phyloP scores from a whole-genome alignment of 1,139 yeast genomes.

The Suhomyces ambrosiae region DNA sequence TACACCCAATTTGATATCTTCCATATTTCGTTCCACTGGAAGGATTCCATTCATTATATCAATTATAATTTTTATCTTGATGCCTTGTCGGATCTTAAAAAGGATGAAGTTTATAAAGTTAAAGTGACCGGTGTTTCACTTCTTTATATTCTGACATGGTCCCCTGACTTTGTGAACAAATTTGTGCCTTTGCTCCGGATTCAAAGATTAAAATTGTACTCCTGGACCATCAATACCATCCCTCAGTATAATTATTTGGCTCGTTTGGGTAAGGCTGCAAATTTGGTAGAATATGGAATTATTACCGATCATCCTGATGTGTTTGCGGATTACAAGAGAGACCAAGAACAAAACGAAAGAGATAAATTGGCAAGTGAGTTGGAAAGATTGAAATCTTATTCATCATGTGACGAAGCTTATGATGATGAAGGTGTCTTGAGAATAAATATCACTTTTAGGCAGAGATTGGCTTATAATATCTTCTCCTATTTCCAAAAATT shows the following conservation, averaged over 20 bases:
- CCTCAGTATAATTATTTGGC: conserved; percentile 49
- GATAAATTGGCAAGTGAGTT: conserved; percentile 13
- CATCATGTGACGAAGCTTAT: conserved; percentile 12
- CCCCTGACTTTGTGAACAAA: conserved; percentile 34
- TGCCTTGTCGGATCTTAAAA: conserved; percentile 19
- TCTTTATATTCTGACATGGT: conserved; percentile 45
- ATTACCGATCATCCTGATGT: conserved; percentile 61
- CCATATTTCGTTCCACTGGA: conserved; percentile 42
- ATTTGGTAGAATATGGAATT: conserved; percentile 49
- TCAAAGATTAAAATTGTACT: conserved; percentile 56
- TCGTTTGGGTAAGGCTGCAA: conserved; percentile 28
- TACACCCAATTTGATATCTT: conserved; percentile 36
- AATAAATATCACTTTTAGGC: conserved; percentile 25
- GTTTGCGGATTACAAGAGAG: conserved; percentile 28
- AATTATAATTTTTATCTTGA: conserved; percentile 42
- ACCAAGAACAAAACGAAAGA: conserved; percentile 6
- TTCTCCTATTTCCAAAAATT: conserved; percentile 20
- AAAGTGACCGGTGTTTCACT: conserved; percentile 43
- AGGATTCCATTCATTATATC: conserved; percentile 35
- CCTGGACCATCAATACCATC: conserved; percentile 80
- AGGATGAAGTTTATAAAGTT: conserved; percentile 24
- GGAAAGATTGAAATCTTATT: conserved; percentile 9
- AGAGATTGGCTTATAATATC: conserved; percentile 22
- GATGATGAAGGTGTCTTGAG: conserved; percentile 19
- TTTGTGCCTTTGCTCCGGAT: conserved; percentile 42